Base-by-base conservation (phyloP, 768 basidiomycete genomes). In the Tubosaeta sp. region DNA sequence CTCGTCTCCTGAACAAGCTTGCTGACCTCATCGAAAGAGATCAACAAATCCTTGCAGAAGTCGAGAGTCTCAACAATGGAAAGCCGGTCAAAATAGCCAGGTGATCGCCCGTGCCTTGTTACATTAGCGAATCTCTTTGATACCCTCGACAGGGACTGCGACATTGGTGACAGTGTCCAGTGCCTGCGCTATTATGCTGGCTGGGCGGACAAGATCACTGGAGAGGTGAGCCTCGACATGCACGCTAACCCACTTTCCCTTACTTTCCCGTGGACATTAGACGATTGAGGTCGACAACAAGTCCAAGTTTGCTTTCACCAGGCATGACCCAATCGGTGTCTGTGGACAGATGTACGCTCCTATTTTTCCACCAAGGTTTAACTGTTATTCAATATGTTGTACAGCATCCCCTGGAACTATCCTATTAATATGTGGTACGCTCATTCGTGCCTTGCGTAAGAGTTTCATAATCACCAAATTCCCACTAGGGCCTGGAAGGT, bases 141-240 rank as follows among this genome's bases (percentile, higher is more conserved):
- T 56, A 39, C 17, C 1, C 25, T 52, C 45, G 33, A 0, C 57
- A 90, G 89, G 66, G 88, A 90, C 65, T 84, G 81, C 55, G 90
- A 93, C 65, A 86, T 93, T 37, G 83, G 81, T 37, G 90, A 92
- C 64, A 85, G 75, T 54, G 72, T 91, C 17, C 82, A 82, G 59
- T 91, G 88, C 63, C 71, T 92, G 47, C 79, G 91, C 46, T 97
- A 97, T 72, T 97, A 94, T 65, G 95, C 92, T 35, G 95, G 95
- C 22, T 95, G 89, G 88, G 91, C 91, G 9, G 95, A 97, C 74
- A 98, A 97, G 73, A 85, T 97, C 46, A 72, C 78, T 25, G 95
- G 97, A 19, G 84, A 95, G 81, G 87, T 86, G 57, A 59, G n/a
- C 38, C 43, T 39, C 32, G 38, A 54, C 49, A 52, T 50, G 19